Conservation (phyloP, 2,329 filamentous ascomycete species). For the Phialocephala sp. region DNA sequence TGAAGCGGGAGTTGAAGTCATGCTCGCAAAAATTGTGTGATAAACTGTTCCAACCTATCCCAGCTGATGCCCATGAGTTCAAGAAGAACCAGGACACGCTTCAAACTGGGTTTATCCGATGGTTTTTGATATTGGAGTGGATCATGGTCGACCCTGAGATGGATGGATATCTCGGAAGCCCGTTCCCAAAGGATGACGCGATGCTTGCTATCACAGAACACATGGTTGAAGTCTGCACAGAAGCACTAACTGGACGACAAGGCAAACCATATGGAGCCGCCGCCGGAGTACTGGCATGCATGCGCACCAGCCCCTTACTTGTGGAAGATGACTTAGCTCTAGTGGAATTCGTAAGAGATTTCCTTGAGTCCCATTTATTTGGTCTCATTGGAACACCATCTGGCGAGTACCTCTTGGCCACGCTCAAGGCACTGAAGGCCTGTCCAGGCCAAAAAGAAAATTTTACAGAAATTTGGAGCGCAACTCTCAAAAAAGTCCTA, state of each 20-base stretch:
- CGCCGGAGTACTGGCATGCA: neutral
- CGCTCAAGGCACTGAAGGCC: neutral
- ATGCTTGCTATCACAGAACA: neutral
- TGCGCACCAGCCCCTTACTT: neutral
- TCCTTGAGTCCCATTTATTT: neutral
- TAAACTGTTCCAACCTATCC: neutral
- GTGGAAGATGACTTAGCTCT: neutral
- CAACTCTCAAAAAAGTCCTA: neutral
- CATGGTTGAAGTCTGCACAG: neutral
- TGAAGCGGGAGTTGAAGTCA: neutral
- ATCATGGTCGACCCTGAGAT: neutral
- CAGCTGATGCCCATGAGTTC: neutral
- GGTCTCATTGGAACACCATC: neutral
- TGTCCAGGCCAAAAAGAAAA: neutral
- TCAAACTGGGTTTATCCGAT: neutral
- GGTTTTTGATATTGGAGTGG: slow-evolving; percentile 3
- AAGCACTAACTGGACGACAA: neutral
- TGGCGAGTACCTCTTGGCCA: neutral
- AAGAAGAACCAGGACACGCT: neutral
- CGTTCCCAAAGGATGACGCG: neutral
- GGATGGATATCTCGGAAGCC: neutral
- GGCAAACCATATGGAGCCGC: neutral
- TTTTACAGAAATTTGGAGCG: neutral
- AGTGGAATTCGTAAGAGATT: neutral
- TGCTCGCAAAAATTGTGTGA: neutral